phyloP scores from a whole-genome alignment of 768 basidiomycete genomes.

The Naematelia encephala region DNA sequence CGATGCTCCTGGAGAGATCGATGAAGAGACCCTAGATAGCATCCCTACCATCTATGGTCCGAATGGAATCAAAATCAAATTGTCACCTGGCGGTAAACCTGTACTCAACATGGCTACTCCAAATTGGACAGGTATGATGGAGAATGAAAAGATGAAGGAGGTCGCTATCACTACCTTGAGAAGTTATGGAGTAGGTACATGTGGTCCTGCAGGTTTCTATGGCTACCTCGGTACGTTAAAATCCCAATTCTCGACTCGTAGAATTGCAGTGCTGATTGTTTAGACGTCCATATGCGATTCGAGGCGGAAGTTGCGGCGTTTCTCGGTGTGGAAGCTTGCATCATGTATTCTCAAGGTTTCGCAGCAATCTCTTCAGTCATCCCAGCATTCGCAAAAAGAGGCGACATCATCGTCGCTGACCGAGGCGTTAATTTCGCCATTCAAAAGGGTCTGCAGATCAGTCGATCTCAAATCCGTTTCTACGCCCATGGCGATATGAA shows the following conservation, averaged over 20 bases:
- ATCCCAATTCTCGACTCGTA: background rate
- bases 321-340: constrained; percentile 79
- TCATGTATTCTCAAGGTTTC: constrained; percentile 92
- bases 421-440: constrained; percentile 93
- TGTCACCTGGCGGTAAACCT: constrained; percentile 53
- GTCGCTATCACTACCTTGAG: constrained; percentile 76
- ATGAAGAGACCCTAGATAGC: constrained; percentile 66
- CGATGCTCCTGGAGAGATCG: constrained; percentile 59
- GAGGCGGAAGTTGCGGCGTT: constrained; percentile 89
- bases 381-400: constrained; percentile 94
- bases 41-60: constrained; percentile 76
- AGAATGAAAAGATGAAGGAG: constrained; percentile 81
- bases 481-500: constrained; percentile 93
- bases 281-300: constrained; percentile 86
- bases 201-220: constrained; percentile 96
- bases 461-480: constrained; percentile 86
- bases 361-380: constrained; percentile 89
- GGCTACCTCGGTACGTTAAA: constrained; percentile 73
- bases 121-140: constrained; percentile 87
- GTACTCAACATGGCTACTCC: constrained; percentile 76
- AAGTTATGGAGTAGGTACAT: constrained; percentile 89
- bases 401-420: constrained; percentile 97
- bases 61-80: constrained; percentile 76
- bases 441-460: constrained; percentile 92
- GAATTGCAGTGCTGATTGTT: background rate